Conservation (phyloP, 495 filamentous ascomycete genomes). For the Aspergillus saccharolyticus region DNA sequence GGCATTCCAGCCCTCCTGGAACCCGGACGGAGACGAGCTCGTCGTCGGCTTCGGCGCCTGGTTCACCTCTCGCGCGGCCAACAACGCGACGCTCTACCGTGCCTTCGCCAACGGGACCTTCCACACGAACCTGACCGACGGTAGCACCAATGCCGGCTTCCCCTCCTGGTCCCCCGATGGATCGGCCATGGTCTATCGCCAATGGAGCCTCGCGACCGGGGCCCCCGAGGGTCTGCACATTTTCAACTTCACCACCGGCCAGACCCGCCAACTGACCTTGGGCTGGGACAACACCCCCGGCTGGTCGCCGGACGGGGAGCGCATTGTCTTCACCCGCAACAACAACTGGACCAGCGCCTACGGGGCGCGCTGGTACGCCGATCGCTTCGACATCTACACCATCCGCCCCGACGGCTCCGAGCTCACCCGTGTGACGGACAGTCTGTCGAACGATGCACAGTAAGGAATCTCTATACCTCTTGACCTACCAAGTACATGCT, state of each 20-base stretch:
- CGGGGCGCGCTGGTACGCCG: background rate
- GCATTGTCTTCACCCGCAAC: slow-evolving; percentile 31
- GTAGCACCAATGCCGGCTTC: slow-evolving; percentile 21
- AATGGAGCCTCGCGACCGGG: slow-evolving; percentile 14
- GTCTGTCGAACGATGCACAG: slow-evolving; percentile 37
- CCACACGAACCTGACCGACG: slow-evolving; percentile 21
- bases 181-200: slow-evolving; percentile 26
- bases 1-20: slow-evolving; percentile 22
- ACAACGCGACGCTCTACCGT: slow-evolving; percentile 22
- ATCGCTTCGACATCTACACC: slow-evolving; percentile 34
- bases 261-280: slow-evolving; percentile 22
- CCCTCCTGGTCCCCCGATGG: slow-evolving; percentile 29
- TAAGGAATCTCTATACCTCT: background rate
- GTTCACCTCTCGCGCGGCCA: slow-evolving; percentile 23
- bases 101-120: slow-evolving; percentile 22
- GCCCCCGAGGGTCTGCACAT: slow-evolving; percentile 25
- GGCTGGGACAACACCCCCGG: slow-evolving; percentile 29
- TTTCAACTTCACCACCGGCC: slow-evolving; percentile 23
- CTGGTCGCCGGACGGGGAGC: slow-evolving; percentile 27
- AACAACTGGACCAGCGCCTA: slow-evolving; percentile 16
- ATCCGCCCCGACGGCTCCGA: slow-evolving; percentile 34
- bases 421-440: slow-evolving; percentile 27
- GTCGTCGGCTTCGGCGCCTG: slow-evolving; percentile 29
- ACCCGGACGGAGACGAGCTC: slow-evolving; percentile 26
- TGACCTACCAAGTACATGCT: background rate